Base-by-base conservation (phyloP, 352 stramenopile genomes). In the Lagenidium sp. region DNA sequence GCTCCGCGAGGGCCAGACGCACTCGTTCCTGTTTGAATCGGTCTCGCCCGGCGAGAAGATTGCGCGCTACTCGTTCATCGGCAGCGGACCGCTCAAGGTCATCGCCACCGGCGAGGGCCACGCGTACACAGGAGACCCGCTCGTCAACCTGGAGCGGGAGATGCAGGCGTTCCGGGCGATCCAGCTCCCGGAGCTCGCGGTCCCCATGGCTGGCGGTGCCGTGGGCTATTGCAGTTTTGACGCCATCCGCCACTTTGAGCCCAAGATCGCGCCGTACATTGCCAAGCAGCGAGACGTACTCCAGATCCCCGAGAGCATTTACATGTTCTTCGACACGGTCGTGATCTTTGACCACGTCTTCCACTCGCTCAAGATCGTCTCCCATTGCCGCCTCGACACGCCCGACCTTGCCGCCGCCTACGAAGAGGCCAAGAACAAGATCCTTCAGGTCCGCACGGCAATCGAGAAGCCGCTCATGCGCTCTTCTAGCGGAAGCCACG, bases 301-400 rank as follows among this genome's bases (percentile, higher is more conserved):
- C 13, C 48, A 83, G 23, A 74, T 93, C 16, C 83, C 83, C 13
- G 83, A 95, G 60, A 91, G 79, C 51, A 85, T 92, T 53, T 95
- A 92, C 59, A 95, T 95, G 83, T 79, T 95, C 49, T 92, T 92
- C 34, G 74, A 94, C 60, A 93, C 81, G 42, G 67, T 93, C 31
- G 74, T 95, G 32, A 80, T 94, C 24, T 95, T 95, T 52, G 83
- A 95, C 57, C 83, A 94, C 60, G 81, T 92, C 7, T 90, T 90
- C 55, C 81, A 95, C 61, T 87, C 83, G 60, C 65, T 95, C 55
- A 92, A 92, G 67, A 77, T 95, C 39, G 77, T 94, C 18, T 91
- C 77, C 28, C 83, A 95, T 46, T 78, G 66, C 44, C 72, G 68
- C 37, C 50, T 91, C 25, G 73, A 89, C 57, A 85, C 73, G 16